Base-by-base conservation (phyloP, 2,329 filamentous ascomycete species). In the Calonectria ilicicola region DNA sequence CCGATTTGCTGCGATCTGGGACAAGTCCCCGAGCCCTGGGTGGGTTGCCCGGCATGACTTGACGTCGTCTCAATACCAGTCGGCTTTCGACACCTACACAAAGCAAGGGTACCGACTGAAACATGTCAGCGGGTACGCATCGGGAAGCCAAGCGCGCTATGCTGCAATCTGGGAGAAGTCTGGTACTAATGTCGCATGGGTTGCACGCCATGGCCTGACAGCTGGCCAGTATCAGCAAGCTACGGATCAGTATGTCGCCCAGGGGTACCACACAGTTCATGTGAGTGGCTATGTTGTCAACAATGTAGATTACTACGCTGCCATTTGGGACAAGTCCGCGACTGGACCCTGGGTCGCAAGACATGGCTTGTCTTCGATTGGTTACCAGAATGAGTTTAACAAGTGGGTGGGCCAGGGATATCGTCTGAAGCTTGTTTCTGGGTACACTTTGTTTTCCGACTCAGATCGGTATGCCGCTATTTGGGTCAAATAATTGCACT, bases 291-390 rank as follows among this genome's bases (percentile, higher is more conserved):
- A 63, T 26, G 66, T 64, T 8, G 44, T 64, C 44, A 53, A 64
- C 56, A 69, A 69, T 35, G 58, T 69, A 27, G 66, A 42, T 38
- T 69, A 69, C 21, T 69, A 64, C 38, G 56, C 58, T 17, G 66
- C 66, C 9, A 63, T 69, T 32, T 69, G 66, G 66, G 66, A 69
- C 58, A 53, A 69, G 44, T 64, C 66, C 3, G 17, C 66, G 19
- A 26, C 29, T 35, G 44, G 66, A 17, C 19, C 44, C 23, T 69
- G 58, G 66, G 44, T 69, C n/a, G 15, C 66, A n/a, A 42, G 58
- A 15, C 66, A 69, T 21, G 27, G 44, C 19, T 9, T 69, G 32
- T 42, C n/a, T 3, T 51, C 66, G 23, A 9, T 0, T 19, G 29
- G 21, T 9, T 69, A 64, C 23, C 56, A 64, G 44, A 35, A 2